A percentile compares a stretch with the other conserved stretches of the same genome.
phyloP scores from a whole-genome alignment of 805 yeast genomes.

The Zygosaccharomyces gambellarensis region DNA sequence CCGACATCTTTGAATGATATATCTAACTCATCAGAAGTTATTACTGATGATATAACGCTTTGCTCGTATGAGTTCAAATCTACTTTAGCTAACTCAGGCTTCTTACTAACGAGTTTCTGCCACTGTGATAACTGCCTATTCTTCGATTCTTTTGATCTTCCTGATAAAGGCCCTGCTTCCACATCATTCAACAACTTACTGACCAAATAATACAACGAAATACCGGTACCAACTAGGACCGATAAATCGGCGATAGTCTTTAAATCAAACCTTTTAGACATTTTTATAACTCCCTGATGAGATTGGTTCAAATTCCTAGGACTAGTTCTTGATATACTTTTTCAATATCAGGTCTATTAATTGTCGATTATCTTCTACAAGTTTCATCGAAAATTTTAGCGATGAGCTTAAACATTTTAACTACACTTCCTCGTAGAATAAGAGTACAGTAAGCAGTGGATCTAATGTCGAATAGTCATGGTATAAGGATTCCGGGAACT shows the following conservation, averaged over 20 bases:
- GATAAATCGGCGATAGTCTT: slow-evolving; percentile 44
- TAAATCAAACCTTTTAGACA: slow-evolving; percentile 37
- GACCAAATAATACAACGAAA: slow-evolving; percentile 63
- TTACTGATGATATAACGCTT: slow-evolving; percentile 68
- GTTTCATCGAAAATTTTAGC: slow-evolving; percentile 1
- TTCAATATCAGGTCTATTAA: too few relatives aligned
- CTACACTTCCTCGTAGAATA: background rate
- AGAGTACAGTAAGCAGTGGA: background rate
- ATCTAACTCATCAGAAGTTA: slow-evolving; percentile 77
- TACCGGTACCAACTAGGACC: slow-evolving; percentile 56
- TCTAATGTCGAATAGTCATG: slow-evolving; percentile 19
- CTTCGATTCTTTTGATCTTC: slow-evolving; percentile 53
- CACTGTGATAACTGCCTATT: slow-evolving; percentile 54
- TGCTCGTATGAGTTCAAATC: slow-evolving; percentile 68
- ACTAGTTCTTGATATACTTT: too few relatives aligned
- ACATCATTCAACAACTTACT: slow-evolving; percentile 40
- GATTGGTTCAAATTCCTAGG: too few relatives aligned
- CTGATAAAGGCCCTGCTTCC: slow-evolving; percentile 39
- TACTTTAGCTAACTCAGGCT: slow-evolving; percentile 52
- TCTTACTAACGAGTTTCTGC: slow-evolving; percentile 50
- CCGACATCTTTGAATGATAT: slow-evolving; percentile 80
- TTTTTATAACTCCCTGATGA: background rate
- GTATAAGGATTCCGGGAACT: slow-evolving; percentile 52
- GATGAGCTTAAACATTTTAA: background rate
- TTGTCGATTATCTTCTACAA: too few relatives aligned